Evolutionary conservation across 768 basidiomycete species (phyloP).

Genomic region (Russula griseocarnosa): DNA sequence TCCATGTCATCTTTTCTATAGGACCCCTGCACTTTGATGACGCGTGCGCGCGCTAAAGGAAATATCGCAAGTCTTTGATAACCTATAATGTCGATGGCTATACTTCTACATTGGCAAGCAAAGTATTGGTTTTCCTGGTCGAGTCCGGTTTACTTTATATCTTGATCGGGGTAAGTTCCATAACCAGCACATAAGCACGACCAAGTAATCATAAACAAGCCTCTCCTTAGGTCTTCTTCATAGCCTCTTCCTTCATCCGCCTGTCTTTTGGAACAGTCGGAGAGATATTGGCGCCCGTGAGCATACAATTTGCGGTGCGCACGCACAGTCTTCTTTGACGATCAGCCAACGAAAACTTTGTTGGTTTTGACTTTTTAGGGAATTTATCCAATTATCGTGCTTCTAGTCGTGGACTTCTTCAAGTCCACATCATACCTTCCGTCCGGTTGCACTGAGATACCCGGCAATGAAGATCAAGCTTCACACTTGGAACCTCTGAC

Average conservation of each 20-base stretch:
- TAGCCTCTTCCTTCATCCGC: background rate
- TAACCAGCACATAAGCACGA: background rate
- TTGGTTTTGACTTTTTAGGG: conserved; percentile 1
- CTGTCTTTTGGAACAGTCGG: conserved; percentile 1
- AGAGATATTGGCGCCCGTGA: background rate
- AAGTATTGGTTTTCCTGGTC: conserved; percentile 1
- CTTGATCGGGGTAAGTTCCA: conserved; percentile 6
- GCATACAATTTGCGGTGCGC: conserved; percentile 13
- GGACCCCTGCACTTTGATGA: background rate
- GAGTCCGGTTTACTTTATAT: conserved; percentile 18
- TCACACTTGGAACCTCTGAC: background rate
- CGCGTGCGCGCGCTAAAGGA: background rate
- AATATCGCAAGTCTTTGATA: background rate
- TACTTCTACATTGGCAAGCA: background rate
- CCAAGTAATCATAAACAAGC: background rate
- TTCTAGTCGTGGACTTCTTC: conserved; percentile 4
- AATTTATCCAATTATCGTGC: conserved; percentile 14
- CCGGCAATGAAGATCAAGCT: background rate
- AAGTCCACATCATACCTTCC: background rate
- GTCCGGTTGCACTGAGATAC: background rate
- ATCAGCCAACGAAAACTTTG: background rate
- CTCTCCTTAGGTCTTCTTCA: background rate
- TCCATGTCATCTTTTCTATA: background rate
- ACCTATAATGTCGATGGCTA: background rate
- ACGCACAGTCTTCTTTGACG: background rate